Conservation (phyloP, 345 rosid genomes). For the Citrus inodora region DNA sequence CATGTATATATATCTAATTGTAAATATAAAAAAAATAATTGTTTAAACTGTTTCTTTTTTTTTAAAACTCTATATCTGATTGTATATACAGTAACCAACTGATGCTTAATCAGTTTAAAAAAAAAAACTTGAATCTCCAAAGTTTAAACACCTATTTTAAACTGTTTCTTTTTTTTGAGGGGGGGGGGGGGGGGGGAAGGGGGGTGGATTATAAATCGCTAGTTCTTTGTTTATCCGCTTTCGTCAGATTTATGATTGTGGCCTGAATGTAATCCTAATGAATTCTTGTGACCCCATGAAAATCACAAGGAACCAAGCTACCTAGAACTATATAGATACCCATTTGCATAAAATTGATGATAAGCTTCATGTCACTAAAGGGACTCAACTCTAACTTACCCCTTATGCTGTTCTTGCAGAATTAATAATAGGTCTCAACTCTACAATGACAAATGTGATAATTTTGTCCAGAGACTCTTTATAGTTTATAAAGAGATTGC, state of each 20-base stretch:
- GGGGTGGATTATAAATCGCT: slow-evolving; percentile 24
- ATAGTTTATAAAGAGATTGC: neutral
- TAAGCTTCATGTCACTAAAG: neutral
- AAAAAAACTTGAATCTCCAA: slow-evolving; percentile 14
- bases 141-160: neutral
- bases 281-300: slow-evolving; percentile 15
- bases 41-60: too few relatives aligned
- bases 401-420: neutral
- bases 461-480: neutral
- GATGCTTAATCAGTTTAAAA: too few relatives aligned
- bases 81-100: too few relatives aligned
- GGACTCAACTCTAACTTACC: too few relatives aligned
- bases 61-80: too few relatives aligned
- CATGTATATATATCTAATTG: too few relatives aligned
- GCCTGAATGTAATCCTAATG: slow-evolving; percentile 26
- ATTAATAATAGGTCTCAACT: neutral
- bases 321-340: neutral
- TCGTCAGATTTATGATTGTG: slow-evolving; percentile 16
- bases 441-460: neutral
- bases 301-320: slow-evolving; percentile 19
- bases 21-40: too few relatives aligned
- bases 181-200: slow-evolving; percentile 25
- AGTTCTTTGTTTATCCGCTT: slow-evolving; percentile 20
- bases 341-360: neutral
- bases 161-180: neutral